These are phyloP conservation scores for Lichina pygmaea DNA, from an alignment of 495 filamentous ascomycete genomes.

Conservation along the genomic window DNA sequence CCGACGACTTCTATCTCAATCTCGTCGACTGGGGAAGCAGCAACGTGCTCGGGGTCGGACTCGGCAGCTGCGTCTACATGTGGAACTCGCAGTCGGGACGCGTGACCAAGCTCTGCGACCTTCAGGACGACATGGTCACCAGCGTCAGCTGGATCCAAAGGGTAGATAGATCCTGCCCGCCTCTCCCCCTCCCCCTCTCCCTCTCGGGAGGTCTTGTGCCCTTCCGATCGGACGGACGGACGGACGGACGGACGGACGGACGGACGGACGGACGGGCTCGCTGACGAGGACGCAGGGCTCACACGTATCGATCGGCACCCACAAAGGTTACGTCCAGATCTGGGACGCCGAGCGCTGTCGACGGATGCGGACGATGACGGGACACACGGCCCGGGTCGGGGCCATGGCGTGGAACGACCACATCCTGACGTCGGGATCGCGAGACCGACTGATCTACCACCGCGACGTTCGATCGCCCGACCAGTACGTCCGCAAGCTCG, in stretches of 20 bases:
- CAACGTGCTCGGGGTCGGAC: slow-evolving; percentile 73
- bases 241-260: neutral
- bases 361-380: slow-evolving; percentile 80
- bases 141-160: slow-evolving; percentile 94
- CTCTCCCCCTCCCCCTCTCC: neutral
- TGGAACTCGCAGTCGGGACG: slow-evolving; percentile 75
- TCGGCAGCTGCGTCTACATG: slow-evolving; percentile 92
- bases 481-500: slow-evolving; percentile 58
- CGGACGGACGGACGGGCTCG: neutral
- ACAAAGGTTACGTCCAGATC: slow-evolving; percentile 82
- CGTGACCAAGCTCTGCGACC: slow-evolving; percentile 78
- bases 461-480: slow-evolving; percentile 86
- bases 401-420: slow-evolving; percentile 95
- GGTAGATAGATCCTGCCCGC: slow-evolving; percentile 17
- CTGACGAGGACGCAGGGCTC: slow-evolving; percentile 30
- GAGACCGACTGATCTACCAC: slow-evolving; percentile 80
- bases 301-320: slow-evolving; percentile 81
- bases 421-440: slow-evolving; percentile 82
- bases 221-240: neutral
- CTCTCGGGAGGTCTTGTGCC: no score
- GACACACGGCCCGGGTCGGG: slow-evolving; percentile 73
- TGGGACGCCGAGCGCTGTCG: slow-evolving; percentile 81
- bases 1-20: slow-evolving; percentile 94
- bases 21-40: slow-evolving; percentile 95
- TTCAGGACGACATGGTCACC: slow-evolving; percentile 81